Evolutionary conservation across 768 basidiomycete species (phyloP), one percentile per base, ranked within the genome.

Genomic region (Boletus subparvulus): DNA sequence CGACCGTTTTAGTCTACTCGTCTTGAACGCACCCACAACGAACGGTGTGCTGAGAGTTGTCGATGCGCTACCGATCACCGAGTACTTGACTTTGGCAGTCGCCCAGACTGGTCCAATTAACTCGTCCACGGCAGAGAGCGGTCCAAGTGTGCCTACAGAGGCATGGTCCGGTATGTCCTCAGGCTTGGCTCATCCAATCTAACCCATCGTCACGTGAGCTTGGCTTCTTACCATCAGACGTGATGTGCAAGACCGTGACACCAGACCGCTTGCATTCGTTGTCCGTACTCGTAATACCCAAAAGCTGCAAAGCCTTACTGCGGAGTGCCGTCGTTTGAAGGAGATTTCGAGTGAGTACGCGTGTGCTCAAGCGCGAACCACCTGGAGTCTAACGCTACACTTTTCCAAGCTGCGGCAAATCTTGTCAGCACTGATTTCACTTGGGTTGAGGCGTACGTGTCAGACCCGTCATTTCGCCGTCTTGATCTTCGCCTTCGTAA

Each of bases 321-420:
- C 74, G 2, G 84, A 87, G 66, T 86, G 80, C 65, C 86, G 80
- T 64, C 75, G 82, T 33, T 64, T 87, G 47, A 83, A 78, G 61
- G 78, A 81, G 37, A 71, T 73, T 3, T 73, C 78, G 52, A 78
- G 86, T 86, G 61, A 78, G 85, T 85, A 62, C 54, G 72, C 63
- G 30, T 39, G 12, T 40, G 19, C 30, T 55, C 39, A n/a, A 14
- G 33, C 36, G 49, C 11, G 16, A 39, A 24, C 16, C 9, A 5
- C n/a, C 9, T 2, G 2, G 26, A 40, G 0, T 42, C 46, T 61
- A 17, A 59, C 14, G 3, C 7, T 39, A 2, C 11, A 41, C 37
- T 12, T 36, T 47, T 58, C 50, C 42, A 61, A 69, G 69, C 44
- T 42, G 17, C 36, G 16, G 41, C 36, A n/a, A 56, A 49, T 14